Percentiles rank a stretch among this genome's conserved stretches.
phyloP scores from a whole-genome alignment of 2,329 filamentous ascomycete species.

The Curvularia spicifera region DNA sequence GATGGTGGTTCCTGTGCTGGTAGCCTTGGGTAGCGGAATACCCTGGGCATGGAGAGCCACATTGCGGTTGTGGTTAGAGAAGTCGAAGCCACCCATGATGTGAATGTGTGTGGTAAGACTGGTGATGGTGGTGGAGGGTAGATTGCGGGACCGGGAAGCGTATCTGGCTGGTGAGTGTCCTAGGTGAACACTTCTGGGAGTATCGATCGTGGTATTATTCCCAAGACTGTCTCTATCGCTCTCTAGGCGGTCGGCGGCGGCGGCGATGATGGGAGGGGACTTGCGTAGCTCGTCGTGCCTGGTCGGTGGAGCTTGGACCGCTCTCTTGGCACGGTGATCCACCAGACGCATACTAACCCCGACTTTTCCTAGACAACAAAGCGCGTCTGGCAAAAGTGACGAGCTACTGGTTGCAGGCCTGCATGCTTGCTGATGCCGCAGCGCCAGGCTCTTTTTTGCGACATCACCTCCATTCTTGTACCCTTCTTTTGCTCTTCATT shows the following conservation, averaged over 20 bases:
- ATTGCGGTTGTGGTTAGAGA: slow-evolving; percentile 99
- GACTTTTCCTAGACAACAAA: slow-evolving; percentile 27
- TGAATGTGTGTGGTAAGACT: slow-evolving; percentile 8
- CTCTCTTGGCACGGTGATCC: slow-evolving; percentile 17
- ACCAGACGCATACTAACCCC: slow-evolving; percentile 12
- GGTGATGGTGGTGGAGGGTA: not conserved
- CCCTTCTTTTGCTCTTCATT: slow-evolving; percentile 33
- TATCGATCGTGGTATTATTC: not conserved
- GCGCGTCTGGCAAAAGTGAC: slow-evolving; percentile 14
- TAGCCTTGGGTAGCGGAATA: slow-evolving; percentile 94
- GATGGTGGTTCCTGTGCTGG: slow-evolving; percentile 98
- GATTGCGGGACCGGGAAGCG: not conserved
- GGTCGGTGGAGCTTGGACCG: slow-evolving; percentile 25
- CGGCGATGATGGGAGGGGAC: slow-evolving; percentile 18
- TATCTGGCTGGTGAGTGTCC: not conserved
- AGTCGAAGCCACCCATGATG: slow-evolving; percentile 79
- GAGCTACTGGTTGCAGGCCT: slow-evolving; percentile 26
- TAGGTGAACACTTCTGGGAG: not conserved
- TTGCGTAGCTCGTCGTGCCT: slow-evolving; percentile 38
- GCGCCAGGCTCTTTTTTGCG: slow-evolving; percentile 26
- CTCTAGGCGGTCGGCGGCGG: slow-evolving; percentile 10
- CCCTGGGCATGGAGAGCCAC: slow-evolving; percentile 91
- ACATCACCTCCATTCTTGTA: slow-evolving; percentile 23
- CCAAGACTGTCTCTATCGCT: not conserved
- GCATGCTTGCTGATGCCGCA: slow-evolving; percentile 20